A percentile compares a stretch with the other conserved stretches of the same genome.
phyloP scores from a whole-genome alignment of 768 basidiomycete species.

The Pisolithus sp. region DNA sequence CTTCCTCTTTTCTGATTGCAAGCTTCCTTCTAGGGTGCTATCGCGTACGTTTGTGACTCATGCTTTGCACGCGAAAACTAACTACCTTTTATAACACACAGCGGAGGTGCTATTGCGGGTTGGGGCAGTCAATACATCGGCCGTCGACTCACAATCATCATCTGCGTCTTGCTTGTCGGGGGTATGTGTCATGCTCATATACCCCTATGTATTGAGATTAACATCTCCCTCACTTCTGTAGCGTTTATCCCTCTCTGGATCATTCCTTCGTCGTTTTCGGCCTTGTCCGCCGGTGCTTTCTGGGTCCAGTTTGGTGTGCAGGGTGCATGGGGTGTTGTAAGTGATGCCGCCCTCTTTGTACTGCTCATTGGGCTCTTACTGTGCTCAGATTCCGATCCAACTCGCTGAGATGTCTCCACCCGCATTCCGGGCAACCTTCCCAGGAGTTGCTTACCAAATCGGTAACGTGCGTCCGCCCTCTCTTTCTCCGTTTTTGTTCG shows the following conservation, averaged over 20 bases:
- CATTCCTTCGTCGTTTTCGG: conserved; percentile 55
- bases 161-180: not conserved
- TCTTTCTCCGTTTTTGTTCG: not conserved
- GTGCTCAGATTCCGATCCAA: conserved; percentile 60
- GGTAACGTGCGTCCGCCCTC: conserved; percentile 44
- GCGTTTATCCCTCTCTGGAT: conserved; percentile 73
- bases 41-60: conserved; percentile 24
- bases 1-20: not conserved
- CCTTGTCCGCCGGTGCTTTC: conserved; percentile 73
- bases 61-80: conserved; percentile 10
- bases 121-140: conserved; percentile 66
- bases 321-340: conserved; percentile 76
- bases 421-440: conserved; percentile 84
- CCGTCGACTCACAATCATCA: conserved; percentile 63
- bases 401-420: conserved; percentile 81
- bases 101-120: conserved; percentile 63
- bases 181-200: not conserved
- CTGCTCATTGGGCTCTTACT: not conserved
- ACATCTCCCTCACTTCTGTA: not conserved
- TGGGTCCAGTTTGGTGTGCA: conserved; percentile 79
- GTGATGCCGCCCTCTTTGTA: conserved; percentile 16
- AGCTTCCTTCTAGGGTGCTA: conserved; percentile 26
- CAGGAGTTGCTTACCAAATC: conserved; percentile 78
- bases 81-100: conserved; percentile 4
- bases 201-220: not conserved